Evolutionary conservation across 2,329 filamentous ascomycete species (phyloP).

Genomic region (Aotearoamyces nothofagi): DNA sequence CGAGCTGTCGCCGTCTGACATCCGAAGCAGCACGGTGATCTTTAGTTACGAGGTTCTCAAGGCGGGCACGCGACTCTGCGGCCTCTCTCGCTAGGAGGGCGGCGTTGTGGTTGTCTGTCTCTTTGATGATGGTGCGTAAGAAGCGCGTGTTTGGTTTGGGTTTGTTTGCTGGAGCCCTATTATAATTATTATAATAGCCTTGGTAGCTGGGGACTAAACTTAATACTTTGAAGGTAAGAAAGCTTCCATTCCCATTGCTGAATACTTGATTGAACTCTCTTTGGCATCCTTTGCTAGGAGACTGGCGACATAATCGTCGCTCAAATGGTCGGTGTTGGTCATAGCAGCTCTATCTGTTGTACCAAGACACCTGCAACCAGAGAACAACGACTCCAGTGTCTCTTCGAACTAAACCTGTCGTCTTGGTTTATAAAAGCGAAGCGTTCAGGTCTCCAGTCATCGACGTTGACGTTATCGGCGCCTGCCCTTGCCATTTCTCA

Average conservation of each 20-base stretch:
- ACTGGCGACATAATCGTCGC: conserved; percentile 66
- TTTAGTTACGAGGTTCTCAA: conserved; percentile 41
- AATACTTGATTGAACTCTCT: conserved; percentile 58
- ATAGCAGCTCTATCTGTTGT: too few relatives aligned
- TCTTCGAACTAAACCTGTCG: too few relatives aligned
- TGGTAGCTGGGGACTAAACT: background rate
- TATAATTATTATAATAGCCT: conserved; percentile 4
- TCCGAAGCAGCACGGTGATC: conserved; percentile 26
- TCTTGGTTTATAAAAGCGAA: too few relatives aligned
- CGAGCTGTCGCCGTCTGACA: conserved; percentile 41
- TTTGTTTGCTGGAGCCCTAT: conserved; percentile 35
- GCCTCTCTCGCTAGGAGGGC: conserved; percentile 73
- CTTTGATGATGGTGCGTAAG: conserved; percentile 72
- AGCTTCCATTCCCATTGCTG: conserved; percentile 57
- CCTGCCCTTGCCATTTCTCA: conserved; percentile 1
- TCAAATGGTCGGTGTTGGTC: conserved; percentile 29
- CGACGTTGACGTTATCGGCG: background rate
- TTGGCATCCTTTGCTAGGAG: conserved; percentile 71
- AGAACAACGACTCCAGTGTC: too few relatives aligned
- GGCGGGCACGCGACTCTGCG: conserved; percentile 58
- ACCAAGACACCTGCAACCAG: too few relatives aligned
- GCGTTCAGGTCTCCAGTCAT: too few relatives aligned
- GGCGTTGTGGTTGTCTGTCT: conserved; percentile 80
- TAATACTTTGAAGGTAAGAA: conserved; percentile 37
- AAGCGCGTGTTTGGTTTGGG: conserved; percentile 90